Conservation (phyloP, 2,329 filamentous ascomycete genomes). For the Ophiognomonia clavigignenti-juglandacearum region DNA sequence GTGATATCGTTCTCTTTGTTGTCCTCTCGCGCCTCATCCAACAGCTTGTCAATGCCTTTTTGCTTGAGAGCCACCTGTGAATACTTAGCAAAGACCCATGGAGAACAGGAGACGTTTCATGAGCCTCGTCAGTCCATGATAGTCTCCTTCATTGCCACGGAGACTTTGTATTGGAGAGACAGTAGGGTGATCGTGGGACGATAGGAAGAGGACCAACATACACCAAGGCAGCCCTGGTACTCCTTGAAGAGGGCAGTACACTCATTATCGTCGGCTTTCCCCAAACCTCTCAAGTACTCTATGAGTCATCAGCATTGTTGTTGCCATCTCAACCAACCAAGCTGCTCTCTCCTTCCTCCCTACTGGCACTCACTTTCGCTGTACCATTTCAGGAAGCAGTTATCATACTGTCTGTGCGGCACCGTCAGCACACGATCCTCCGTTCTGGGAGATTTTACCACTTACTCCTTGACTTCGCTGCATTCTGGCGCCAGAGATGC, state of each 20-base stretch:
- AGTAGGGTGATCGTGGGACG: background rate
- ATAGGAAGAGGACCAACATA: constrained; percentile 36
- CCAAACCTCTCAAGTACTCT: constrained; percentile 88
- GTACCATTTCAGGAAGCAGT: constrained; percentile 98
- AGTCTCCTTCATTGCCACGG: background rate
- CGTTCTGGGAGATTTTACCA: background rate
- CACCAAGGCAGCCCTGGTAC: constrained; percentile 81
- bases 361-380: constrained; percentile 90
- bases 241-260: constrained; percentile 82
- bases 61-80: constrained; percentile 76
- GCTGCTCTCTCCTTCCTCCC: constrained; percentile 11
- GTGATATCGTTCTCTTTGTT: constrained; percentile 81
- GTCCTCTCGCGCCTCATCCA: constrained; percentile 85
- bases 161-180: background rate
- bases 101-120: background rate
- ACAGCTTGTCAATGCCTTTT: constrained; percentile 85
- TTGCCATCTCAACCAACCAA: background rate
- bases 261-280: constrained; percentile 70
- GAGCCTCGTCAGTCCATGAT: background rate
- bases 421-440: background rate
- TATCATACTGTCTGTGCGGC: constrained; percentile 75
- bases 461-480: constrained; percentile 92
- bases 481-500: constrained; percentile 92
- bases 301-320: constrained; percentile 18
- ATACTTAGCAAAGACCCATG: background rate